phyloP scores from a whole-genome alignment of 192 early-diverging fungal species.

The Umbelopsis sp. region DNA sequence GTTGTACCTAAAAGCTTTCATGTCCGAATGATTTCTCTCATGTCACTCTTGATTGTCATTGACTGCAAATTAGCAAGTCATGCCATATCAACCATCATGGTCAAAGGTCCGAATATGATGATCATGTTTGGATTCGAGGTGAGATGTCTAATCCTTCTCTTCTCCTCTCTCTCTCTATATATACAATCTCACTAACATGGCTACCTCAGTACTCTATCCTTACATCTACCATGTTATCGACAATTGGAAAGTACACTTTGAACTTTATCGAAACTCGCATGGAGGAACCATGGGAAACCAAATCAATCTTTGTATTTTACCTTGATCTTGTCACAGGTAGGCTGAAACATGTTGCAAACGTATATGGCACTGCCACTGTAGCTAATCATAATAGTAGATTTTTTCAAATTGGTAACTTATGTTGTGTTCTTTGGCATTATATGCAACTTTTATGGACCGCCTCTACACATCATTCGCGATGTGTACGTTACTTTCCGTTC shows the following conservation, averaged over 20 bases:
- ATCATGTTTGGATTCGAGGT: conserved; percentile 99
- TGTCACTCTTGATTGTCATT: conserved; percentile 63
- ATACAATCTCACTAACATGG: not conserved
- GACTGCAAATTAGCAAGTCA: conserved; percentile 81
- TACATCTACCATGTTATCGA: conserved; percentile 73
- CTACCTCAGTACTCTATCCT: conserved; percentile 84
- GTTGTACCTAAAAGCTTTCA: conserved; percentile 69
- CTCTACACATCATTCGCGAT: conserved; percentile 95
- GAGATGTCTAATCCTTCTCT: conserved; percentile 1
- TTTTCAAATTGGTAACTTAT: conserved; percentile 89
- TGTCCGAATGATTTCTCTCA: conserved; percentile 67
- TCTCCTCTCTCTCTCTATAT: too few relatives aligned
- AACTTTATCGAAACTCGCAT: conserved; percentile 83
- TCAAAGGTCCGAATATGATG: conserved; percentile 88
- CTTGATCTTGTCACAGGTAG: conserved; percentile 83
- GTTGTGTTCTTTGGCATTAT: conserved; percentile 87
- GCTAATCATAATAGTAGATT: conserved; percentile 54
- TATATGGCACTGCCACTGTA: not conserved
- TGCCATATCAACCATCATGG: conserved; percentile 62
- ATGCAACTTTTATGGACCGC: conserved; percentile 81
- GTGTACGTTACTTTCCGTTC: conserved; percentile 92
- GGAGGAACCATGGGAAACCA: conserved; percentile 93
- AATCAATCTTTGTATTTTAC: conserved; percentile 90
- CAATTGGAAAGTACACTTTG: conserved; percentile 82
- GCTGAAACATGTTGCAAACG: not conserved